Evolutionary conservation across 179 eudicot species (phyloP), one percentile per base, ranked within the genome.

Genomic region (Silene vulgaris): DNA sequence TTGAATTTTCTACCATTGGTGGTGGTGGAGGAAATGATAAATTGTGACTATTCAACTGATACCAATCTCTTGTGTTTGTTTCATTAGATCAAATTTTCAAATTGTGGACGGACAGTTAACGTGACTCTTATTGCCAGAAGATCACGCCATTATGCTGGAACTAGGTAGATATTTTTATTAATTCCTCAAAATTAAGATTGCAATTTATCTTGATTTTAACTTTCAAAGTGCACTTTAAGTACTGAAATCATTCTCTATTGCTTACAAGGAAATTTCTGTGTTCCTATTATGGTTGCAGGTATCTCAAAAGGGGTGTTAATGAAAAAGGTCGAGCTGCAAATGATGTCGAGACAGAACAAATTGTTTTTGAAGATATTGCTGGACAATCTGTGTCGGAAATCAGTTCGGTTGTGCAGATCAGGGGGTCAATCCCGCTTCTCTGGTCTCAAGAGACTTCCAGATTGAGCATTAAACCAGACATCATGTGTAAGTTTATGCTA

Each of bases 321-420:
- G 91, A 89, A 75, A 92, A 95, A 84, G 99, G 99, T 40, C 89
- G 93, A 76, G 99, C 96, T 43, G 97, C 99, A 62, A 95, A 95
- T 85, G 99, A 95, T 82, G 99, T 95, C n/a, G 99, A 95, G 78
- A 92, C 97, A 13, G 99, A 95, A 76, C 99, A 95, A 78, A 95
- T 95, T 77, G 93, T 91, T 32, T 83, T 83, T 85, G 97, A 90
- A 82, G 97, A 92, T 80, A 85, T 72, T 74, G 80, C 85, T 21
- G 89, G 81, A 74, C 89, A 88, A 81, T 72, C 74, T 71, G 80
- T 82, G 2, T 62, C 80, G 50, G 88, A 85, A 80, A 84, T 95
- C 73, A 88, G 87, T 82, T 90, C 99, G 52, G 93, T 93, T 71
- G 99, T 95, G 77, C 99, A 95, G 80, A 90, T 86, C 80, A 87